These are phyloP conservation scores for Sporormia fimetaria DNA, from an alignment of 495 filamentous ascomycete genomes.

Conservation along the genomic window DNA sequence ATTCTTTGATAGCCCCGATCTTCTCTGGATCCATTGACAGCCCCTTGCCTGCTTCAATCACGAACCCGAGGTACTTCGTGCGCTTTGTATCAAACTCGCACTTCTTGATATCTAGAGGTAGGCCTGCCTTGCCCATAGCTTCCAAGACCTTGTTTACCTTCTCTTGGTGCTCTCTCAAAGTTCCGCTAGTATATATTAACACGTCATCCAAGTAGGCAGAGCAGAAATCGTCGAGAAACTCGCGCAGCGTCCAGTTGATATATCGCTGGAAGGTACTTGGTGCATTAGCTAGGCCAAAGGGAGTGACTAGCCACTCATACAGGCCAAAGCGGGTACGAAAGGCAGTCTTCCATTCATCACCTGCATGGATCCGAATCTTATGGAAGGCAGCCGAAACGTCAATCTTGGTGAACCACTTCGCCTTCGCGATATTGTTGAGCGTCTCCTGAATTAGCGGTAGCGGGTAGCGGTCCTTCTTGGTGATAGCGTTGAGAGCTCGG, in stretches of 20 bases:
- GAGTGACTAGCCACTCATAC: conserved; percentile 31
- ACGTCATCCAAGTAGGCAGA: conserved; percentile 26
- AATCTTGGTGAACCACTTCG: conserved; percentile 38
- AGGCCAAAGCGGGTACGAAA: conserved; percentile 28
- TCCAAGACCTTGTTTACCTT: conserved; percentile 16
- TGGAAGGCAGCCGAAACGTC: conserved; percentile 29
- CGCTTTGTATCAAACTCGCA: conserved; percentile 25
- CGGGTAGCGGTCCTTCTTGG: conserved; percentile 36
- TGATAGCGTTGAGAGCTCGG: conserved; percentile 33
- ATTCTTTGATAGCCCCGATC: conserved; percentile 26
- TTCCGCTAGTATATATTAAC: conserved; percentile 22
- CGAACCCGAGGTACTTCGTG: conserved; percentile 26
- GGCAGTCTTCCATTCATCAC: conserved; percentile 25
- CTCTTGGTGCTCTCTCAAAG: conserved; percentile 6
- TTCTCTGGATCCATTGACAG: conserved; percentile 12
- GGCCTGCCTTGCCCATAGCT: conserved; percentile 9
- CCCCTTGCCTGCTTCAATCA: conserved; percentile 9
- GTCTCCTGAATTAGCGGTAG: conserved; percentile 39
- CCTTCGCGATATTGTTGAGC: conserved; percentile 25
- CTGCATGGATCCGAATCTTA: conserved; percentile 14
- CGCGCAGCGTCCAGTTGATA: conserved; percentile 28
- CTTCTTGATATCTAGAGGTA: conserved; percentile 27
- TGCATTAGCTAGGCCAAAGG: conserved; percentile 29
- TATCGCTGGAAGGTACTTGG: conserved; percentile 26
- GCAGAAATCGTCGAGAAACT: conserved; percentile 26